Base-by-base conservation (phyloP, 176 grass and related monocot genomes). In the Carex scoparia region DNA sequence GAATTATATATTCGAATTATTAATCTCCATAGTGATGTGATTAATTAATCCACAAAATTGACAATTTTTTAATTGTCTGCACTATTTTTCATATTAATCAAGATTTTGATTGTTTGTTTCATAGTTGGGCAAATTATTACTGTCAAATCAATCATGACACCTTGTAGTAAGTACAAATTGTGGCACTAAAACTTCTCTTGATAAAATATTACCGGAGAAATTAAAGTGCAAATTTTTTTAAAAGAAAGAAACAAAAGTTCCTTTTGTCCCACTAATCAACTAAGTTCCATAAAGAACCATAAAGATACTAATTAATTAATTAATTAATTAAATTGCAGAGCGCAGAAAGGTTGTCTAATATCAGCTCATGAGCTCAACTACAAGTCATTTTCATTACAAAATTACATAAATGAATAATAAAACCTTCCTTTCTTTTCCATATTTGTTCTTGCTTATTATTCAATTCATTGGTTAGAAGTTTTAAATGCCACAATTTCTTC, bases 351-450 rank as follows among this genome's bases (percentile, higher is more conserved):
- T 49, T 55, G 23, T 75, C n/a, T 69, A 67, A 11, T 73, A 18
- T 76, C 48, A 54, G 23, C 48, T 76, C 72, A 76, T 76, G 72
- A 76, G 72, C 72, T 76, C 72, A 76, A 76, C 71, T 28, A 55
- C 72, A 54, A 13, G 48, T 55, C 72, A 33, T 79, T 79, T 57
- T 58, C 74, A 3, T 16, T 58, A 35, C 53, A 35, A 13, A 33
- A 3, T 16, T 58, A 35, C 53, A 35, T 28, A 33, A 78, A 78
- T 56, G 56, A 78, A 33, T 57, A 78, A 78, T 78, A 28, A 23
- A 55, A 57, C 73, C 31, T 58, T 14, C 27, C 15, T 1, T 58
- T 33, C 5, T 57, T 78, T 78, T 55, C 51, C 6, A 57, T 31
- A 13, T 31, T 16, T 78, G 11, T 75, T 75, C 5, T 0, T 6